Base-by-base conservation (phyloP, 306 rosid genomes). In the Rubus idaeus region DNA sequence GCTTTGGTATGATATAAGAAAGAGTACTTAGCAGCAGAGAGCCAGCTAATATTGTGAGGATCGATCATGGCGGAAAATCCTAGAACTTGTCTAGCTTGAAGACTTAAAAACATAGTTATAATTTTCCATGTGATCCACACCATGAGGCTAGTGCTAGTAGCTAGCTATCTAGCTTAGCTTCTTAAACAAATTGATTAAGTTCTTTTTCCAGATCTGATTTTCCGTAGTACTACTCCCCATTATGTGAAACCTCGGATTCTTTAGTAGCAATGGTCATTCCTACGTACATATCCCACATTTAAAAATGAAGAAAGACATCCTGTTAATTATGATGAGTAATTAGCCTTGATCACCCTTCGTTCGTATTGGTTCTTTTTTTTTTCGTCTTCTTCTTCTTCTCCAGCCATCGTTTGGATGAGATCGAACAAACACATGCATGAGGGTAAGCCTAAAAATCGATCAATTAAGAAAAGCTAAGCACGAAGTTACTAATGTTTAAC, bases 31-130 rank as follows among this genome's bases (percentile, higher is more conserved):
- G 58, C 69, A 74, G 46, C 68, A 66, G 7, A 40, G 50, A 46
- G 67, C 70, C 83, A 79, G 78, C 75, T 74, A 39, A 12, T 79
- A 10, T 3, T 73, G 68, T 65, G 82, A 44, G 18, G 51, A 45
- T 16, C 3, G 45, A 63, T 60, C 65, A 60, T 72, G 82, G 73
- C 41, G 68, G 68, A 62, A 77, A 41, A 30, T 42, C 47, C 18
- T 73, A 42, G 8, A 20, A 68, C 70, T 62, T 44, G 77, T 63
- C 77, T n/a, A n/a, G n/a, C n/a, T 42, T 63, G 30, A 63, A 52
- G 58, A 51, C 67, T 58, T 26, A 3, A 5, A 23, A 42, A 11
- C 21, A 37, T 64, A 8, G 14, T 50, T 17, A 0, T 18, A 2
- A 23, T 47, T 49, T 78, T 71, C 47, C 58, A 78, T 78, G 77